Conservation (phyloP, 441 rosid genomes). For the Flueggea neowawraea region DNA sequence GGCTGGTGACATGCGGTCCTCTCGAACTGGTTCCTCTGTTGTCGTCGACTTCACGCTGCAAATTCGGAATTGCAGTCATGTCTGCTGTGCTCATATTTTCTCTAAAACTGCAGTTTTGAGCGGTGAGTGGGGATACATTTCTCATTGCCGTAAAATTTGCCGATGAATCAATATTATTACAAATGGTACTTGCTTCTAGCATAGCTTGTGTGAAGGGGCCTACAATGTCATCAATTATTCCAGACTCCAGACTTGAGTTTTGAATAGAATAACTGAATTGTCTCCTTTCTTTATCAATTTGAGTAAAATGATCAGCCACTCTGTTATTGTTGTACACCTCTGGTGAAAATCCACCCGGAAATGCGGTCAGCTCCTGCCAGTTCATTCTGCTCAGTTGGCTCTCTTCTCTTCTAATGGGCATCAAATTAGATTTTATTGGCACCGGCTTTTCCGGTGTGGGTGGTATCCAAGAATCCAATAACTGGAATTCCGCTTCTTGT, state of each 20-base stretch:
- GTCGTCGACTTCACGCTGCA: slow-evolving; percentile 27
- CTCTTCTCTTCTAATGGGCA: slow-evolving; percentile 21
- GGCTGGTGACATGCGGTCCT: slow-evolving; percentile 18
- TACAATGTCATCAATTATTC: slow-evolving; percentile 29
- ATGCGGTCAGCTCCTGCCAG: slow-evolving; percentile 31
- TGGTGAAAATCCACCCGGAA: slow-evolving; percentile 36
- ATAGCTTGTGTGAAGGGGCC: slow-evolving; percentile 29
- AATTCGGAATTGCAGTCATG: slow-evolving; percentile 22
- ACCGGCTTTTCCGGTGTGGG: slow-evolving; percentile 46
- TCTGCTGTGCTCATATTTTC: slow-evolving; percentile 18
- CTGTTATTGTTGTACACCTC: slow-evolving; percentile 22
- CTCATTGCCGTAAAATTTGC: slow-evolving; percentile 24
- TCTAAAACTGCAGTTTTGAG: slow-evolving; percentile 18
- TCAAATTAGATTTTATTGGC: slow-evolving; percentile 26
- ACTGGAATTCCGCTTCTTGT: slow-evolving; percentile 26
- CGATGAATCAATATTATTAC: slow-evolving; percentile 19
- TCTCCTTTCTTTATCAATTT: slow-evolving; percentile 17
- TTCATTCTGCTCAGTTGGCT: slow-evolving; percentile 21
- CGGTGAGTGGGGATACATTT: slow-evolving; percentile 24
- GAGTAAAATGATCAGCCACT: slow-evolving; percentile 21
- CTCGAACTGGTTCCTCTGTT: slow-evolving; percentile 18
- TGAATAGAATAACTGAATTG: slow-evolving; percentile 20
- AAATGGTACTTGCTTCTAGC: slow-evolving; percentile 14
- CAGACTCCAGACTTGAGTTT: slow-evolving; percentile 13
- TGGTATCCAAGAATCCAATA: slow-evolving; percentile 47